Evolutionary conservation across 75 land plant genomes (phyloP), one percentile per base, ranked within the genome.

Genomic region (Pinus tabuliformis): DNA sequence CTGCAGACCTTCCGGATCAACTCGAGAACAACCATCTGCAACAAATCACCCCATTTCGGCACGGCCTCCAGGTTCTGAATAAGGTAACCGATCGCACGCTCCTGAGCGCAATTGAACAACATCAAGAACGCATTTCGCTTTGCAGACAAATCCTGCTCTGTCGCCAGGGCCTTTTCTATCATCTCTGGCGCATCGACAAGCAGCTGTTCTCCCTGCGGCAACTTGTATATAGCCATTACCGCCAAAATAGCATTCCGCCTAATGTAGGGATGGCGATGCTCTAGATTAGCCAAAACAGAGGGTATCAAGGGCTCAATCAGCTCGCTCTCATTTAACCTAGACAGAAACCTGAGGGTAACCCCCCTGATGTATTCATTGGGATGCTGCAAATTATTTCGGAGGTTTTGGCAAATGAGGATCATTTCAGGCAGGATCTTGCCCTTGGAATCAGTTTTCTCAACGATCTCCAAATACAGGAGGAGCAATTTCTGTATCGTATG

Each of bases 351-450:
- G 2, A 95, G 84, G 1, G 98, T 90, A 20, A 95, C 98, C 4
- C 98, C 98, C n/a, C 98, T 87, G 52, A 95, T 93, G 76, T 95
- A 95, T 81, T 95, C 98, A 75, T 95, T 95, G n/a, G 98, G 98
- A 54, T 87, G 89, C 81, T 95, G 98, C 21, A 94, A 85, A 78
- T 90, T 92, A 81, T 94, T 94, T 59, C 97, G 76, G 8, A 93
- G 78, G 82, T 93, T 93, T 75, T 93, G 96, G 81, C 98, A 93
- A 66, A 93, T 93, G 57, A 95, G 85, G 70, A 95, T 95, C 96
- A 95, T 92, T 74, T 90, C 93, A 6, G 93, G 94, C 6, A 89
- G 79, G 49, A 91, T 83, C 70, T 81, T 76, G 12, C 93, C 93
- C 33, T 63, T 74, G 45, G 89, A 73, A 42, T 91, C 93, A 0